Percentiles rank a stretch among this genome's conserved stretches.
Conservation (phyloP, 768 basidiomycete species). For the Leucosporidium creatinivorum region DNA sequence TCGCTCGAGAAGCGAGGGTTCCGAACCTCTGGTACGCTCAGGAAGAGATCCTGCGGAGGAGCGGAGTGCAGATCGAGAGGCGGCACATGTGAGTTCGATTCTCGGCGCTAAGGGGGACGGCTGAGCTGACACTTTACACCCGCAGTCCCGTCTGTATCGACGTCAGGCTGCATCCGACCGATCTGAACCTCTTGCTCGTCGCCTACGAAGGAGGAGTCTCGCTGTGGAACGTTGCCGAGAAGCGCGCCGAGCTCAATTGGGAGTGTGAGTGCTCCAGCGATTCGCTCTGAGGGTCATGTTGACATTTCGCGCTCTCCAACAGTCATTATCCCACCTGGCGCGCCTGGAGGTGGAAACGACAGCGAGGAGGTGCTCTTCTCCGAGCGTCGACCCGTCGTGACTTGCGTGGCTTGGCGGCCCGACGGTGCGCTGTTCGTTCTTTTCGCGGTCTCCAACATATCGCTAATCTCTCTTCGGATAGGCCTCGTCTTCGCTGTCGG, state of each 20-base stretch:
- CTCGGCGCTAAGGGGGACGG: background rate
- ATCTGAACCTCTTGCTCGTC: slow-evolving; percentile 36
- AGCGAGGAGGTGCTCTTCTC: slow-evolving; percentile 54
- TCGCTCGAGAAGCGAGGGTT: slow-evolving; percentile 57
- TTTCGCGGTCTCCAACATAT: background rate
- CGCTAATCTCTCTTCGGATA: background rate
- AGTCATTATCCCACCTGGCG: slow-evolving; percentile 63
- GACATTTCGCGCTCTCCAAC: too few species aligned
- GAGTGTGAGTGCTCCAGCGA: slow-evolving; percentile 42
- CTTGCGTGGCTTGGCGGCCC: slow-evolving; percentile 66
- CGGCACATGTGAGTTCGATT: slow-evolving; percentile 9
- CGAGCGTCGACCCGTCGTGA: slow-evolving; percentile 63
- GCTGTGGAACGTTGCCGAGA: slow-evolving; percentile 43
- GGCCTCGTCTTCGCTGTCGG: slow-evolving; percentile 68
- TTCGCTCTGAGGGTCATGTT: too few species aligned
- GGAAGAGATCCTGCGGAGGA: slow-evolving; percentile 53
- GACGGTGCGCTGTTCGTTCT: slow-evolving; percentile 37
- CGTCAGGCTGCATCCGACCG: slow-evolving; percentile 33
- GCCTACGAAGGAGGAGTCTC: slow-evolving; percentile 44
- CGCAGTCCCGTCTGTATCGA: slow-evolving; percentile 30
- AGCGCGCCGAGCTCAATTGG: slow-evolving; percentile 50
- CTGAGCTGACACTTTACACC: background rate
- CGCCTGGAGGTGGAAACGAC: slow-evolving; percentile 69
- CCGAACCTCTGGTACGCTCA: slow-evolving; percentile 71
- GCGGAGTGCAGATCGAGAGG: slow-evolving; percentile 40